Evolutionary conservation across 805 yeast genomes (phyloP).

Genomic region (Yamadazyma kitorensis): DNA sequence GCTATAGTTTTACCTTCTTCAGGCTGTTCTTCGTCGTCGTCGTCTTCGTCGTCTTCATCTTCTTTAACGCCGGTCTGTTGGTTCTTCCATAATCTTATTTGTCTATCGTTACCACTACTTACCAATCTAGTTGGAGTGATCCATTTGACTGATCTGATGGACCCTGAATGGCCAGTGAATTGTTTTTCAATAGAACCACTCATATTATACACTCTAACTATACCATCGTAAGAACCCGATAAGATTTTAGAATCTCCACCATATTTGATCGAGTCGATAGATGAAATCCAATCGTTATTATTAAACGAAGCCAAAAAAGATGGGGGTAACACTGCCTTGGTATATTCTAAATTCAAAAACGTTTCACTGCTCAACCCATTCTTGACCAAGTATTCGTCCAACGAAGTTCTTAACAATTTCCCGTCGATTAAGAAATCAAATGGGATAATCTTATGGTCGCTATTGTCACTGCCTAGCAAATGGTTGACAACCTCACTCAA

Average conservation of each 20-base stretch:
- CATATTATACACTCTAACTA: constrained; percentile 83
- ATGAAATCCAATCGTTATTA: constrained; percentile 95
- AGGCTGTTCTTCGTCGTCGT: constrained; percentile 33
- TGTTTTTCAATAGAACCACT: constrained; percentile 80
- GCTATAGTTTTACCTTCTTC: constrained; percentile 78
- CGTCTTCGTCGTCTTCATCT: constrained; percentile 24
- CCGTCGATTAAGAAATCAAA: constrained; percentile 93
- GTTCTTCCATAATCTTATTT: constrained; percentile 84
- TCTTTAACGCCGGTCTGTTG: constrained; percentile 34
- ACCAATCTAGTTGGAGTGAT: constrained; percentile 71
- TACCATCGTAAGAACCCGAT: constrained; percentile 92
- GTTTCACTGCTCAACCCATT: constrained; percentile 84
- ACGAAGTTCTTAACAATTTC: constrained; percentile 68
- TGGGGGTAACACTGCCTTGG: constrained; percentile 93
- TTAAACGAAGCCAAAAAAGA: constrained; percentile 81
- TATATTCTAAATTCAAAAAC: constrained; percentile 78
- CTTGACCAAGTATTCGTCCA: constrained; percentile 72
- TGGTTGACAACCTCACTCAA: constrained; percentile 95
- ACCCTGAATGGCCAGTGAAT: constrained; percentile 83
- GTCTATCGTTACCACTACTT: constrained; percentile 86
- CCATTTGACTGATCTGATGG: constrained; percentile 82
- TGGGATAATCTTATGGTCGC: constrained; percentile 60
- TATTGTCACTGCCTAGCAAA: constrained; percentile 45
- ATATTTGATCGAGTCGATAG: constrained; percentile 53
- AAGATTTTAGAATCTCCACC: constrained; percentile 55